A percentile compares a stretch with the other conserved stretches of the same genome.
These are phyloP conservation scores for apple (Malus domestica) DNA, from an alignment of 306 rosid species.

Conservation along the genomic window ASM211411v1 NC_041791.1:31887501-31888000, in stretches of 20 bases:
- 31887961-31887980: slow-evolving; percentile 13
- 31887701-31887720: slow-evolving; percentile 6
- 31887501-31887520: too few species aligned
- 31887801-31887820: neutral
- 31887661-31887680: too few species aligned
- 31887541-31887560: too few species aligned
- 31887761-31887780: slow-evolving; percentile 10
- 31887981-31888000: slow-evolving; percentile 39
- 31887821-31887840: neutral
- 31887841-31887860: neutral
- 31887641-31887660: too few species aligned
- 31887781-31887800: slow-evolving; percentile 7
- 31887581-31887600: too few species aligned
- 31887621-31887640: too few species aligned
- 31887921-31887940: slow-evolving; percentile 3
- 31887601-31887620: too few species aligned
- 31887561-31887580: too few species aligned
- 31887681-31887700: too few species aligned
- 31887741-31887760: slow-evolving; percentile 17
- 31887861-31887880: neutral
- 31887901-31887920: neutral
- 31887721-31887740: slow-evolving; percentile 11
- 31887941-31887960: slow-evolving; percentile 24
- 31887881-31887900: slow-evolving; percentile 5
- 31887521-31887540: too few species aligned